These are phyloP conservation scores for Populus tomentosa DNA, from an alignment of 441 rosid species.

Conservation along the genomic window DNA sequence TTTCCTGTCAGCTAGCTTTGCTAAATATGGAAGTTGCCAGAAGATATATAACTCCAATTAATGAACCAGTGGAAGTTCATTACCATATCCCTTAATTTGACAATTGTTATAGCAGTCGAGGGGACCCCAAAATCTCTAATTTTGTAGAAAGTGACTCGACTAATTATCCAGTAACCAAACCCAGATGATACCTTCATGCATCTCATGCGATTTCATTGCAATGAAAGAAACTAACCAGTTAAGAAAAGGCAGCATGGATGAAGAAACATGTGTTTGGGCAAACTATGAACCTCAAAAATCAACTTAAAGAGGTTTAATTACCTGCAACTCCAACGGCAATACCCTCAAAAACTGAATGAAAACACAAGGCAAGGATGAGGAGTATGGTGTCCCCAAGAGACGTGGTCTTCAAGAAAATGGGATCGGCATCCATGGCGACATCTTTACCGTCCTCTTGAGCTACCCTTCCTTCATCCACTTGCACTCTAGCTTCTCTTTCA, in stretches of 20 bases:
- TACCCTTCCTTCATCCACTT: slow-evolving; percentile 30
- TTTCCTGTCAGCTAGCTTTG: background rate
- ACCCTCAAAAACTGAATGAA: slow-evolving; percentile 82
- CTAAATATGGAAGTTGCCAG: background rate
- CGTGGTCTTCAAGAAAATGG: slow-evolving; percentile 33
- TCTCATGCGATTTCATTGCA: background rate
- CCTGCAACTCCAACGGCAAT: slow-evolving; percentile 76
- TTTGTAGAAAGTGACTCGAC: background rate
- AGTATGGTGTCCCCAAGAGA: slow-evolving; percentile 60
- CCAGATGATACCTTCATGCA: background rate
- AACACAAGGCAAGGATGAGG: slow-evolving; percentile 65
- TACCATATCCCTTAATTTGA: background rate
- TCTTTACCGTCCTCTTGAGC: slow-evolving; percentile 15
- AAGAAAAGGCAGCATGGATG: background rate
- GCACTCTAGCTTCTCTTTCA: slow-evolving; percentile 24
- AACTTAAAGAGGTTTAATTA: slow-evolving; percentile 12
- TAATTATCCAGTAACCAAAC: background rate
- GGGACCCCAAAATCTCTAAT: background rate
- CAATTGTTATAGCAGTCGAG: background rate
- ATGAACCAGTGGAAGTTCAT: background rate
- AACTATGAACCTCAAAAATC: background rate
- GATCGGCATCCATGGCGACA: slow-evolving; percentile 23
- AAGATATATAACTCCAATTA: background rate
- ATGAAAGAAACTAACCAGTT: background rate
- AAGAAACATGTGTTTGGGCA: background rate